Conservation (phyloP, 257 asterid genomes). For the Mentha longifolia region DNA sequence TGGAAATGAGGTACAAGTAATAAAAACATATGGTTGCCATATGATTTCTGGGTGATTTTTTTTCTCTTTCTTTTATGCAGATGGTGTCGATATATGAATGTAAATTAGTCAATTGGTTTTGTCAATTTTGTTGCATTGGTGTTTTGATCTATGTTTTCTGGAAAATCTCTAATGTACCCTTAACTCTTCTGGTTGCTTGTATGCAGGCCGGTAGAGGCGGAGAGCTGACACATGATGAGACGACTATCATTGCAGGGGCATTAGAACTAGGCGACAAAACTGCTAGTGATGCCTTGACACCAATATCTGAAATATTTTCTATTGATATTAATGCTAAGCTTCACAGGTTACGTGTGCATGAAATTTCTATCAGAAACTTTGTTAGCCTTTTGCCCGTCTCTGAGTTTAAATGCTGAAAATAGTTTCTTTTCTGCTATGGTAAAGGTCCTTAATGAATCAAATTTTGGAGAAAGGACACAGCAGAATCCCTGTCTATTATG, state of each 20-base stretch:
- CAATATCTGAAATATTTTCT: conserved; percentile 83
- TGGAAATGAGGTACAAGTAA: conserved; percentile 82
- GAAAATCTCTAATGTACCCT: conserved; percentile 12
- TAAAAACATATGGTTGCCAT: neutral
- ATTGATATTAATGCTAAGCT: conserved; percentile 89
- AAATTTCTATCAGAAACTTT: neutral
- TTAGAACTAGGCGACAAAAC: conserved; percentile 89
- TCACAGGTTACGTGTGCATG: conserved; percentile 49
- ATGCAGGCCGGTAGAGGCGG: conserved; percentile 99
- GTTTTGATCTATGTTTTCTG: conserved; percentile 9
- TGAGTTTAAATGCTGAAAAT: conserved; percentile 33
- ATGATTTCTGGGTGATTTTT: neutral
- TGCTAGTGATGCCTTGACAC: conserved; percentile 96
- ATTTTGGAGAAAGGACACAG: conserved; percentile 82
- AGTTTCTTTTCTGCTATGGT: conserved; percentile 19
- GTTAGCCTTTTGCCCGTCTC: neutral
- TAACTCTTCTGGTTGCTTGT: conserved; percentile 20
- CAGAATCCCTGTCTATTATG: conserved; percentile 87
- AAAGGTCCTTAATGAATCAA: conserved; percentile 67
- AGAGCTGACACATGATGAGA: conserved; percentile 98
- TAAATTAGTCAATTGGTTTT: neutral
- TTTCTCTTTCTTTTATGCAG: neutral
- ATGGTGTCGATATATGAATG: neutral
- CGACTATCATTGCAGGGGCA: conserved; percentile 97
- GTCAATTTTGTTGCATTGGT: neutral